A percentile compares a stretch with the other conserved stretches of the same genome.
phyloP scores from a whole-genome alignment of 306 rosid species.

The Pyrus pyrifolia region DNA sequence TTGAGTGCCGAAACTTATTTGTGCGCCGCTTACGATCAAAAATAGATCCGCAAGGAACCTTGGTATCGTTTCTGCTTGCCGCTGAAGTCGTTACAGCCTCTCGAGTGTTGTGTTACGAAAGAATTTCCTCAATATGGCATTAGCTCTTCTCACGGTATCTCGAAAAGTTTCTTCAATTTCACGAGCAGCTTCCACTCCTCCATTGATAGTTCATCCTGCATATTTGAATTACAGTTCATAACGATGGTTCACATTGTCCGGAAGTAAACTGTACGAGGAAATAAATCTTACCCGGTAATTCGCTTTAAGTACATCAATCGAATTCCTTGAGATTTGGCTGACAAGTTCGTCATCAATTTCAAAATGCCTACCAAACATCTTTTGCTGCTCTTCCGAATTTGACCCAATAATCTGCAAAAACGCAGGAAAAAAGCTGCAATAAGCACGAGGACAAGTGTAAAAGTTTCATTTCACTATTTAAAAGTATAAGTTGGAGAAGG shows the following conservation, averaged over 20 bases:
- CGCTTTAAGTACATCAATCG: slow-evolving; percentile 76
- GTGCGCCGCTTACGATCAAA: not conserved
- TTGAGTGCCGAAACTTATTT: not conserved
- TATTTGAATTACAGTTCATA: slow-evolving; percentile 1
- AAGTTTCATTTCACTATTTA: not conserved
- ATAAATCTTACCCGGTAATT: slow-evolving; percentile 69
- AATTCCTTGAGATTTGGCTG: slow-evolving; percentile 77
- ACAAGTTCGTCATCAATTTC: slow-evolving; percentile 91
- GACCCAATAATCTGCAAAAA: slow-evolving; percentile 63
- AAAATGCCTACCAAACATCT: slow-evolving; percentile 94
- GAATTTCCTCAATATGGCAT: not conserved
- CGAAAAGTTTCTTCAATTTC: slow-evolving; percentile 73
- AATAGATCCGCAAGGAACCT: not conserved
- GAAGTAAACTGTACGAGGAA: not conserved
- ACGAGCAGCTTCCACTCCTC: slow-evolving; percentile 84
- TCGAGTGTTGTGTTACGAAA: not conserved
- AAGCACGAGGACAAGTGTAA: not conserved
- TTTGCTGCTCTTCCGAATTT: slow-evolving; percentile 88
- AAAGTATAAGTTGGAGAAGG: not conserved
- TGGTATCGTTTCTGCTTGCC: not conserved
- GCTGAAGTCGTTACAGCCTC: not conserved
- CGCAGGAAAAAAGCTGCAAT: slow-evolving; percentile 1
- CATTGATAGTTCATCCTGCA: slow-evolving; percentile 60
- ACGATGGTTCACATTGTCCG: not conserved
- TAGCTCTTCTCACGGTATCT: slow-evolving; percentile 49